These are phyloP conservation scores for Corynascus novoguineensis DNA, from an alignment of 495 filamentous ascomycete species.

Conservation along the genomic window DNA sequence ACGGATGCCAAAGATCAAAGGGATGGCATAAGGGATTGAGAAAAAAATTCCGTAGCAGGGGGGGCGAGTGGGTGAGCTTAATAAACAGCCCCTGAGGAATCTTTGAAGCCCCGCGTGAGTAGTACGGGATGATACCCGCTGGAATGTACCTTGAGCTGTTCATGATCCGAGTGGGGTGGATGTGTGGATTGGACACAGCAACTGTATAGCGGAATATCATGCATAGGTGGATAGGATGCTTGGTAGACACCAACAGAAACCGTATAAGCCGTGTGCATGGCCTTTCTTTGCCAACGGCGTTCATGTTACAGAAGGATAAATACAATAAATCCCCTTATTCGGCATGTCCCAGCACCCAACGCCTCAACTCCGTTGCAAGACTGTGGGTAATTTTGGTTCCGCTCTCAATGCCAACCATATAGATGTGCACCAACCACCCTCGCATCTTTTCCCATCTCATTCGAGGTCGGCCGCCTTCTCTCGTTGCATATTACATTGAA, in stretches of 20 bases:
- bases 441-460: not conserved
- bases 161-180: not conserved
- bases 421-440: not conserved
- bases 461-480: not conserved
- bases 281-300: not conserved
- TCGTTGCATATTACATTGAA: no score
- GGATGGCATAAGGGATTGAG: conserved; percentile 10
- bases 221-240: not conserved
- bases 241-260: no score
- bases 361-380: conserved; percentile 10
- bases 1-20: conserved; percentile 28
- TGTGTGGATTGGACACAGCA: no score
- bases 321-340: not conserved
- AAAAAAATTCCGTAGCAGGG: not conserved
- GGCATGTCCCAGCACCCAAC: conserved; percentile 1
- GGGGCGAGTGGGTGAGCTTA: not conserved
- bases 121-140: conserved; percentile 26
- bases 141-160: conserved; percentile 10
- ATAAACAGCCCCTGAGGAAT: no score
- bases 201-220: no score
- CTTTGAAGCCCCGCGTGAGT: conserved; percentile 8
- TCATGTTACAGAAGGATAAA: not conserved
- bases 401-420: not conserved
- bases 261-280: not conserved
- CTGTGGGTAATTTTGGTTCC: not conserved